phyloP scores from a whole-genome alignment of 345 rosid species.

The Citrus australasica region DNA sequence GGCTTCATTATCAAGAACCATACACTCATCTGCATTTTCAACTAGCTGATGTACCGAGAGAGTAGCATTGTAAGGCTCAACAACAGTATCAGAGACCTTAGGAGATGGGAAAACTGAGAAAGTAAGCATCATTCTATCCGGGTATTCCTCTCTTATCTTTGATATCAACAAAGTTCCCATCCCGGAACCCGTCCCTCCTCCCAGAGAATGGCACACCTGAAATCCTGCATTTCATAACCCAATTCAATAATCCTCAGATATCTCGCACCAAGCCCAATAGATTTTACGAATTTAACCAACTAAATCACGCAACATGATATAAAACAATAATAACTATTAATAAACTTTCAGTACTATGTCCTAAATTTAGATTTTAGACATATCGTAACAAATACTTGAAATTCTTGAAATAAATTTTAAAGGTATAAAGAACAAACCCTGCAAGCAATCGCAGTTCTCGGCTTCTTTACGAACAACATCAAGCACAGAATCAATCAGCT shows the following conservation, averaged over 20 bases:
- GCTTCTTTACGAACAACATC: conserved; percentile 45
- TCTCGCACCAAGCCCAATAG: neutral
- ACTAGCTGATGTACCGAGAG: conserved; percentile 67
- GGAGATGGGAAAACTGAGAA: conserved; percentile 73
- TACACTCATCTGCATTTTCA: conserved; percentile 64
- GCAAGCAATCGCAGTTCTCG: conserved; percentile 42
- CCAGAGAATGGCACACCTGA: conserved; percentile 65
- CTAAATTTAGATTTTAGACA: no score
- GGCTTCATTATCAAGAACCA: conserved; percentile 66
- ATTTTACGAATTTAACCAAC: neutral
- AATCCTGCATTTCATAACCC: conserved; percentile 31
- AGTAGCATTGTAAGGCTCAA: conserved; percentile 69
- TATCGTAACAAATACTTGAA: no score
- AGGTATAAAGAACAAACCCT: conserved; percentile 12
- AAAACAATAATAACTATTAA: neutral
- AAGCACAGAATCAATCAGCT: conserved; percentile 39
- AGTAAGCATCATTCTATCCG: conserved; percentile 71
- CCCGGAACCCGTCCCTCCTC: conserved; percentile 68
- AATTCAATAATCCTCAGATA: neutral
- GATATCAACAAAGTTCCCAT: conserved; percentile 70
- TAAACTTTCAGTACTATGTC: neutral
- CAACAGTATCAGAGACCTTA: conserved; percentile 72
- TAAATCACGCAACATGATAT: neutral
- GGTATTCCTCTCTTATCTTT: conserved; percentile 70
- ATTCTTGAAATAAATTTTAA: neutral